A percentile compares a stretch with the other conserved stretches of the same genome.
phyloP scores from a whole-genome alignment of 208 protist genomes.

The Tritrichomonas foetus region DNA sequence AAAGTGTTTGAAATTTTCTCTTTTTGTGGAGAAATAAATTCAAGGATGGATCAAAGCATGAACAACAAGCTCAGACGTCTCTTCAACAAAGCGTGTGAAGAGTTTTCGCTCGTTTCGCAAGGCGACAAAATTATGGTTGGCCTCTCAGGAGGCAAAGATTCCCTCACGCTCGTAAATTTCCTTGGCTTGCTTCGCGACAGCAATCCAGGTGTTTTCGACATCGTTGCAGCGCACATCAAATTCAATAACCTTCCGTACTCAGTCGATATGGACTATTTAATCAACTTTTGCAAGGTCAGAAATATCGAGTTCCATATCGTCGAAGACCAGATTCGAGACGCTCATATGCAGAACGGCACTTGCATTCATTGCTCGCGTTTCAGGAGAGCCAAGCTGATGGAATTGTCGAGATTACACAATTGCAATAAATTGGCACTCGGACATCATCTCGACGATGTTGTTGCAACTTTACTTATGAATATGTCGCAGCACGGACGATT shows the following conservation, averaged over 20 bases:
- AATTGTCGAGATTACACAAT: background rate
- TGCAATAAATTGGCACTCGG: constrained; percentile 32
- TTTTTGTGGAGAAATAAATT: no score
- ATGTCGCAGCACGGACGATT: constrained; percentile 30
- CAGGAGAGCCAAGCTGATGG: background rate
- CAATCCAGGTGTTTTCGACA: background rate
- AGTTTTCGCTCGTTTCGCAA: background rate
- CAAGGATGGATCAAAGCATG: background rate
- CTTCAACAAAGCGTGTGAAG: background rate
- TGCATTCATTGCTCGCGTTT: constrained; percentile 21
- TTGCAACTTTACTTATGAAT: constrained; percentile 13
- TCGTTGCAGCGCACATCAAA: constrained; percentile 5
- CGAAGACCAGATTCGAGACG: background rate
- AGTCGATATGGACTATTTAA: background rate
- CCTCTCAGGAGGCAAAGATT: constrained; percentile 36
- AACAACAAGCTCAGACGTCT: background rate
- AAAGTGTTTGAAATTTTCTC: no score
- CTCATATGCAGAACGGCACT: background rate
- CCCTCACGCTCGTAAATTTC: background rate
- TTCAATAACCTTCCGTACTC: constrained; percentile 4
- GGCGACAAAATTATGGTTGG: background rate
- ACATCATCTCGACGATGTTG: constrained; percentile 22
- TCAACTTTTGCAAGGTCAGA: background rate
- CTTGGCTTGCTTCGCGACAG: background rate
- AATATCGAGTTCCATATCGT: constrained; percentile 5